Percentiles rank a stretch among this genome's conserved stretches.
phyloP scores from a whole-genome alignment of 164 flowering plant species.

The Umbilicus rupestris region DNA sequence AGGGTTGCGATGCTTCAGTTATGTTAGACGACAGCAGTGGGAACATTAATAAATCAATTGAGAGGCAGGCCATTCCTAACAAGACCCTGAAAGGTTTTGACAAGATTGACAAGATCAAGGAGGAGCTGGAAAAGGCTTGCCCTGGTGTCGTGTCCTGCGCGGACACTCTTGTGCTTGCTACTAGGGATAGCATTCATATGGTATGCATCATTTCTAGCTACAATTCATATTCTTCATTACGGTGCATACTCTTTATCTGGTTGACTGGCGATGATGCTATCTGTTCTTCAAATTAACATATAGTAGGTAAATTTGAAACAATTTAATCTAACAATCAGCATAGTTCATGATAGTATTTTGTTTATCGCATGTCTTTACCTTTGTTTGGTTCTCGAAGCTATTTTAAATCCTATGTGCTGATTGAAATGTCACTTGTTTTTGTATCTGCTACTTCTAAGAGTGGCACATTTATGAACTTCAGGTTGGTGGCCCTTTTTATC shows the following conservation, averaged over 20 bases:
- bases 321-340: background rate
- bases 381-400: background rate
- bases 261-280: background rate
- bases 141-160: constrained; percentile 44
- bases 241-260: background rate
- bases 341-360: background rate
- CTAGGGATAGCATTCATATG: constrained; percentile 35
- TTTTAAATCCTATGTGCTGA: background rate
- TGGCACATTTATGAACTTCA: constrained; percentile 10
- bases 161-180: constrained; percentile 32
- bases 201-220: constrained; percentile 16
- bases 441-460: background rate
- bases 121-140: constrained; percentile 31
- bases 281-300: background rate
- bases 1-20: constrained; percentile 48
- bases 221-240: background rate
- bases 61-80: constrained; percentile 29
- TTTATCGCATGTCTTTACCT: background rate
- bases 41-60: constrained; percentile 14
- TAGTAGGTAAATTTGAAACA: background rate
- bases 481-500: constrained; percentile 53
- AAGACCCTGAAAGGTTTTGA: constrained; percentile 30
- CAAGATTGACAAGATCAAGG: constrained; percentile 26
- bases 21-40: constrained; percentile 25
- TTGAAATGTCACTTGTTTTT: background rate